Base-by-base conservation (phyloP, 2,329 filamentous ascomycete genomes). In the Sporothrix curviconia region DNA sequence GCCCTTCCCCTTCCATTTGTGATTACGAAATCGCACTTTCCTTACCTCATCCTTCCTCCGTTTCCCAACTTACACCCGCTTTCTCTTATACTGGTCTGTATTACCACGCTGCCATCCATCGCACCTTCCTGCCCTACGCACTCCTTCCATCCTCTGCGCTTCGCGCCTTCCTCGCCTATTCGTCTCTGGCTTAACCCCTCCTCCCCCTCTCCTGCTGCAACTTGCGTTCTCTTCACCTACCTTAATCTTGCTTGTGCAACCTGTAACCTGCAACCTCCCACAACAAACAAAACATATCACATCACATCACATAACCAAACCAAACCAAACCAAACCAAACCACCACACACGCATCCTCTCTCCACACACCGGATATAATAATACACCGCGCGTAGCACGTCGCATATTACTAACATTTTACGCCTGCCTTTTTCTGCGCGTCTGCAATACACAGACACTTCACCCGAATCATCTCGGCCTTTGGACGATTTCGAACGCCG, bases 21-120 rank as follows among this genome's bases (percentile, higher is more conserved):
- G 60, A 61, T 63, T 63, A 63, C 59, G 60, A 63, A 63, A 63
- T 61, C 62, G n/a, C 46, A 43, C 15, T 37, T 50, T 19, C 56
- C 60, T 63, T 62, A 62, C 62, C 59, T 62, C 60, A 64, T 64
- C 55, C 57, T 63, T 28, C 30, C 46, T 55, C 51, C 17, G 34
- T 46, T 55, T 49, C 34, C 47, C 56, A 58, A 58, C 59, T 60
- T 62, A 55, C 59, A 57, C 53, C 54, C 39, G 28, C 40, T 42
- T 34, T 55, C 28, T 55, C 32, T 22, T 32, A 42, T 32, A 32
- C 36, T 17, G 39, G 37, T 39, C 51, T n/a, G 24, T 36, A 55
- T n/a, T 42, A 55, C 52, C 50, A 46, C 40, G 14, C 40, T 57
- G 24, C 37, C 37, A n/a, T n/a, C 49, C 28, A 46, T 25, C 57